phyloP scores from a whole-genome alignment of 805 yeast genomes.

The Saccharomyces jurei region DNA sequence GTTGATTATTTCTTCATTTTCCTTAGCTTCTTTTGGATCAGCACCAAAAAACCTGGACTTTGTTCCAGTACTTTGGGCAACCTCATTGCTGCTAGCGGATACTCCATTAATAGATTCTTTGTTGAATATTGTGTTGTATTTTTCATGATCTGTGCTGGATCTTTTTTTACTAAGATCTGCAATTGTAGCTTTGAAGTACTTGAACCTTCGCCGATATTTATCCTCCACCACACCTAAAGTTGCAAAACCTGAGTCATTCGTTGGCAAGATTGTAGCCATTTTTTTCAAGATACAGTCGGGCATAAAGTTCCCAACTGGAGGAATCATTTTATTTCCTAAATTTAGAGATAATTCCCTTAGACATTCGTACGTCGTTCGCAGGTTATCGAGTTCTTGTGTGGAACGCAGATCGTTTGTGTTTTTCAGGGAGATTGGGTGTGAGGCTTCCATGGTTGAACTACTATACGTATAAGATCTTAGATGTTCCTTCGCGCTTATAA shows the following conservation, averaged over 20 bases:
- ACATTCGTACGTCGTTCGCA: conserved; percentile 19
- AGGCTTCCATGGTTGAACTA: neutral
- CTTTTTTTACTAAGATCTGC: conserved; percentile 18
- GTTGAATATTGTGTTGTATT: conserved; percentile 3
- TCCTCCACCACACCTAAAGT: conserved; percentile 14
- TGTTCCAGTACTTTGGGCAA: conserved; percentile 4
- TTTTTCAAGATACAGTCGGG: conserved; percentile 21
- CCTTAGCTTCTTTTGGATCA: conserved; percentile 9
- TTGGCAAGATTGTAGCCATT: conserved; percentile 22
- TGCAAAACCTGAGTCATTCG: conserved; percentile 18
- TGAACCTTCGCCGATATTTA: conserved; percentile 16
- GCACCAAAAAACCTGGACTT: conserved; percentile 16
- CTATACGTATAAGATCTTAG: conserved; percentile 7
- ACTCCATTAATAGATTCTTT: conserved; percentile 6
- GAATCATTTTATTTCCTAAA: conserved; percentile 16
- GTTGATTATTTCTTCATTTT: conserved; percentile 15
- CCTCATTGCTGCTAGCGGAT: conserved; percentile 11
- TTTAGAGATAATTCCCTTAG: conserved; percentile 18
- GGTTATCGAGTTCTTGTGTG: conserved; percentile 18
- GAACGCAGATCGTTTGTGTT: conserved; percentile 9
- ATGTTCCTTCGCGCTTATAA: conserved; percentile 12
- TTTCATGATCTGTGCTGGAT: neutral
- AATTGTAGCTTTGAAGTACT: conserved; percentile 17
- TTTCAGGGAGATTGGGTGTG: conserved; percentile 10
- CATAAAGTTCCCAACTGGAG: conserved; percentile 19